Evolutionary conservation across 176 grass and related monocot genomes (phyloP).

Genomic region (Triticum turgidum): DNA sequence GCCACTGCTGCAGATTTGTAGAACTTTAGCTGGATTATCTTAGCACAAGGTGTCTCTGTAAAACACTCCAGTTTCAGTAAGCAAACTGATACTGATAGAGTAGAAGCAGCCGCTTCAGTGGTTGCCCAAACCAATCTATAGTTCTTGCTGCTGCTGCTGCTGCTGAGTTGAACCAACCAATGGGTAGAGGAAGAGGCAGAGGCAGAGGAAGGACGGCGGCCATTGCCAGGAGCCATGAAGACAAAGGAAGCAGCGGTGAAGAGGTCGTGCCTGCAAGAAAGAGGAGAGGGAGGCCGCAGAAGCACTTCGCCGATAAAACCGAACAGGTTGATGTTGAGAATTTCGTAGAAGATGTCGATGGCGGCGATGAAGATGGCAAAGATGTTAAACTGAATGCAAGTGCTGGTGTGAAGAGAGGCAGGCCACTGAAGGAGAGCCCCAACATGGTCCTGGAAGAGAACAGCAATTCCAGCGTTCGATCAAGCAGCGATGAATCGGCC

Average conservation of each 20-base stretch:
- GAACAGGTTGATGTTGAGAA: constrained; percentile 48
- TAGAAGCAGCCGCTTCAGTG: background rate
- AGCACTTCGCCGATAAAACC: constrained; percentile 45
- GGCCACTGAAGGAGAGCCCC: constrained; percentile 49
- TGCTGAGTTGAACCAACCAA: constrained; percentile 37
- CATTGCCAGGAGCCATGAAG: constrained; percentile 55
- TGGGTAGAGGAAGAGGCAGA: constrained; percentile 85
- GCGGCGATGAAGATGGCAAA: constrained; percentile 36
- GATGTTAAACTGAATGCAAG: constrained; percentile 39
- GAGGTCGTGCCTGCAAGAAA: constrained; percentile 54
- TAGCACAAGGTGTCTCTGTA: background rate
- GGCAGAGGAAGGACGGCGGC: constrained; percentile 61
- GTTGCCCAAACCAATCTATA: background rate
- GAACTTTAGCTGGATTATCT: constrained; percentile 13
- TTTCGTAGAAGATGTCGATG: constrained; percentile 43
- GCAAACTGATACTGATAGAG: constrained; percentile 5
- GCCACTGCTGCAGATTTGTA: constrained; percentile 38
- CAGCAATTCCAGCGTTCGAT: constrained; percentile 28
- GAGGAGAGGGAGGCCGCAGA: constrained; percentile 80
- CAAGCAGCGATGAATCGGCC: constrained; percentile 51
- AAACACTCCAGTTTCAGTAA: constrained; percentile 2
- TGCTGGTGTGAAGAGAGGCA: constrained; percentile 54
- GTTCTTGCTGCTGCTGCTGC: background rate
- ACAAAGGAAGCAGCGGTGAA: constrained; percentile 61
- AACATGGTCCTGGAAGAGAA: constrained; percentile 44